These are phyloP conservation scores for Trichoderma sp. DNA, from an alignment of 2,329 filamentous ascomycete species.

Conservation along the genomic window DNA sequence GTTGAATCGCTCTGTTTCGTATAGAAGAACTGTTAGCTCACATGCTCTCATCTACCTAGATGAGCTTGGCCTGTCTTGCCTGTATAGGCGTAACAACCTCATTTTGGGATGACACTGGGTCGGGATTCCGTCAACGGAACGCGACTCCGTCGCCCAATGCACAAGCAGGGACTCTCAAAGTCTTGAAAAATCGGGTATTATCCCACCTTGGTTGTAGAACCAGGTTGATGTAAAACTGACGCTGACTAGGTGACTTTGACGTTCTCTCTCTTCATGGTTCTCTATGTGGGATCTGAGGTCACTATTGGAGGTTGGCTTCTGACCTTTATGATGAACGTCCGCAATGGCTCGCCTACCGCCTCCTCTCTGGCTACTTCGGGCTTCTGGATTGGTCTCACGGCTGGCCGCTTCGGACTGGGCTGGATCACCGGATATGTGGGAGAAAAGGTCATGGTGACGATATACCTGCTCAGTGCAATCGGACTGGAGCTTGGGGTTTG, in stretches of 20 bases:
- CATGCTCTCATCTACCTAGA: neutral
- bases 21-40: neutral
- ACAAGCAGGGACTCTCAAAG: neutral
- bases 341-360: conserved; percentile 63
- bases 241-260: conserved; percentile 11
- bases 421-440: conserved; percentile 70
- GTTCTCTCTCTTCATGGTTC: conserved; percentile 58
- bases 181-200: conserved; percentile 11
- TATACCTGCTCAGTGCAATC: conserved; percentile 64
- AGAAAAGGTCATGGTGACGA: conserved; percentile 63
- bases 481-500: conserved; percentile 72
- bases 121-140: neutral
- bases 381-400: conserved; percentile 77
- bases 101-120: conserved; percentile 18
- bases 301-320: conserved; percentile 80
- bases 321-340: conserved; percentile 75
- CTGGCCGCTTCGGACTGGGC: conserved; percentile 67
- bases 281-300: conserved; percentile 75
- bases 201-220: neutral
- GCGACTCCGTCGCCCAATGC: neutral
- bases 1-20: neutral
- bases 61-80: neutral
- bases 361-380: conserved; percentile 69
- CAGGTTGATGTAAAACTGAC: neutral
- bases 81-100: conserved; percentile 4